Percentiles rank a stretch among this genome's conserved stretches.
Evolutionary conservation across 1,284 basidiomycete genomes (phyloP).

Genomic region (Pholiota adiposa): DNA sequence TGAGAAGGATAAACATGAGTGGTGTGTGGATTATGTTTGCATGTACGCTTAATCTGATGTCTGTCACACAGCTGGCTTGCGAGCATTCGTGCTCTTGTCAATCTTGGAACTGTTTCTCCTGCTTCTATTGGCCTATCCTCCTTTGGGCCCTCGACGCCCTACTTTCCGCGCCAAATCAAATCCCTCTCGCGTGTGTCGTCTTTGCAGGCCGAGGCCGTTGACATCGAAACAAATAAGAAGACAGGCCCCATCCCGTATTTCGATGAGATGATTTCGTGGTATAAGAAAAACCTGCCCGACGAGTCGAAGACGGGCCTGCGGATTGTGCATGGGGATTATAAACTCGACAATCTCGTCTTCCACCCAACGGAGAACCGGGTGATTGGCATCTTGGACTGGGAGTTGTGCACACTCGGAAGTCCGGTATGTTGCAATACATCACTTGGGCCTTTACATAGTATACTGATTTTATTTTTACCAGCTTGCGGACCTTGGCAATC

Average conservation of each 20-base stretch:
- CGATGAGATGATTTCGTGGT: conserved; percentile 80
- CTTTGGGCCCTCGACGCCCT: conserved; percentile 82
- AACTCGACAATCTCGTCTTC: conserved; percentile 95
- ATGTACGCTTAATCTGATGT: not conserved
- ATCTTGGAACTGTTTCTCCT: conserved; percentile 77
- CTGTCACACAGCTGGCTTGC: conserved; percentile 68
- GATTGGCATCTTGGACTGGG: conserved; percentile 97
- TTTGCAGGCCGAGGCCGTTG: conserved; percentile 70
- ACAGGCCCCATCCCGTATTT: conserved; percentile 76
- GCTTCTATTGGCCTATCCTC: conserved; percentile 68
- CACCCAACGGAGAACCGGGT: conserved; percentile 91
- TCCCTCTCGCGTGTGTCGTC: conserved; percentile 77
- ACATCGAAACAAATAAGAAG: conserved; percentile 63
- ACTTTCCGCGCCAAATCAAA: conserved; percentile 93
- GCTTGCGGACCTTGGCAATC: conserved; percentile 92
- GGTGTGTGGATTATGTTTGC: conserved; percentile 49
- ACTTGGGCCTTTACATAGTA: not conserved
- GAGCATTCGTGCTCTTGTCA: conserved; percentile 75
- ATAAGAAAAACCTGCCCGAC: conserved; percentile 72
- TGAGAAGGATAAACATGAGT: conserved; percentile 67
- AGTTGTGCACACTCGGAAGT: conserved; percentile 90
- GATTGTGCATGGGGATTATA: conserved; percentile 96
- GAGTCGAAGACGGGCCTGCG: conserved; percentile 73
- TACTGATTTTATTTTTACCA: conserved; percentile 31
- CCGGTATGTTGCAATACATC: conserved; percentile 52